A percentile compares a stretch with the other conserved stretches of the same genome.
These are phyloP conservation scores for Astrothelium macrocarpum DNA, from an alignment of 495 filamentous ascomycete genomes.

Conservation along the genomic window DNA sequence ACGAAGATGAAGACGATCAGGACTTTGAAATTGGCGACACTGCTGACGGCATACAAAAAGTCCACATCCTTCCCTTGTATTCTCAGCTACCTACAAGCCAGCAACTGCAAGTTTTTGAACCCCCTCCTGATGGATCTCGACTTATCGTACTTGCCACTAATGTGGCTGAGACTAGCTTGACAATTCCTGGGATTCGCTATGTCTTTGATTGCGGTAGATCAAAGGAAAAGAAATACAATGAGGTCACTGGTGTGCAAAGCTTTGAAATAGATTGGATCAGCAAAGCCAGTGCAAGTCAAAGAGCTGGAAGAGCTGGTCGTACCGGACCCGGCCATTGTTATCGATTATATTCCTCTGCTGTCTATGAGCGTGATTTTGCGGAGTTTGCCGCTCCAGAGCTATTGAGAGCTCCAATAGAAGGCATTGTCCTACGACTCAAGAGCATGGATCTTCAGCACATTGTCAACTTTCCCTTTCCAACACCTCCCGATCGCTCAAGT, in stretches of 20 bases:
- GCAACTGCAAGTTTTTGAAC: conserved; percentile 87
- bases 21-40: conserved; percentile 50
- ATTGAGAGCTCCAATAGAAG: conserved; percentile 82
- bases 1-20: conserved; percentile 47
- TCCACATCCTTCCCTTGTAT: conserved; percentile 85
- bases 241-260: conserved; percentile 78
- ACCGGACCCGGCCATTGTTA: conserved; percentile 96
- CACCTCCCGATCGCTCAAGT: conserved; percentile 70
- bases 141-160: conserved; percentile 92
- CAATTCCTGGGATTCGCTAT: conserved; percentile 90
- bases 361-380: conserved; percentile 84
- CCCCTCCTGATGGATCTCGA: conserved; percentile 71
- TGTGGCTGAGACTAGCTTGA: conserved; percentile 92
- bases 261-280: conserved; percentile 96
- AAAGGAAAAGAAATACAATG: conserved; percentile 84
- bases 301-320: conserved; percentile 88
- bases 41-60: conserved; percentile 42
- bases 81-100: conserved; percentile 90
- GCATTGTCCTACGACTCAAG: conserved; percentile 88
- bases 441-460: conserved; percentile 87
- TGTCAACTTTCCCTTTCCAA: conserved; percentile 95
- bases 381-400: conserved; percentile 86
- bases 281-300: conserved; percentile 89
- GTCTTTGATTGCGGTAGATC: conserved; percentile 90
- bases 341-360: conserved; percentile 81